Base-by-base conservation (phyloP, 768 basidiomycete genomes). In the Termitomyces sp. region DNA sequence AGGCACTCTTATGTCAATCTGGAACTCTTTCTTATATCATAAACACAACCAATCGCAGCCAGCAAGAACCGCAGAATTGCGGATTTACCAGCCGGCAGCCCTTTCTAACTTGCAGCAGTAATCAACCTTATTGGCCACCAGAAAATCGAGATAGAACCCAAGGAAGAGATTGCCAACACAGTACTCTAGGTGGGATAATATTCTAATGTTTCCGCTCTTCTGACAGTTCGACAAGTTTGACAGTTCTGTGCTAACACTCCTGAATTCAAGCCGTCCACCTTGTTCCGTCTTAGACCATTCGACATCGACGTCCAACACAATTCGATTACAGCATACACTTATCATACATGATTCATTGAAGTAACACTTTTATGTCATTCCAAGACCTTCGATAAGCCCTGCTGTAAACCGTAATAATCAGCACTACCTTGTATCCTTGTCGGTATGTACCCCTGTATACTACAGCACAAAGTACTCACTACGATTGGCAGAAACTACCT, bases 161-260 rank as follows among this genome's bases (percentile, higher is more conserved):
- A 32, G 30, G 5, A 48, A 48, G 16, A 49, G 33, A 34, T 49
- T 4, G 24, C 51, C 37, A 27, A 40, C 24, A 7, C 33, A 20
- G 22, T 49, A 14, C 24, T 50, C 36, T 51, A 5, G 13, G 10
- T 10, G 24, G 16, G 34, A 24, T 7, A 18, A 14, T 37, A 20
- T 61, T 58, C 48, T 27, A 12, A 51, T 57, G 42, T 40, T 40
- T 40, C 47, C 27, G 18, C 5, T 46, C 22, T 52, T 46, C 26
- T 52, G 60, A 55, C 47, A 58, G 53, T 55, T 52, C 32, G 60
- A 55, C 57, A 42, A 53, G 24, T 16, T 55, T 20, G 27, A 55
- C 47, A 50, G 27, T 32, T n/a, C 24, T 43, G 9, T 54, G 16
- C 22, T 47, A 47, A 27, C 14, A n/a, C 24, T 37, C 50, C 43